Evolutionary conservation across 208 protist genomes (phyloP).

Genomic region (Leishmania braziliensis): DNA sequence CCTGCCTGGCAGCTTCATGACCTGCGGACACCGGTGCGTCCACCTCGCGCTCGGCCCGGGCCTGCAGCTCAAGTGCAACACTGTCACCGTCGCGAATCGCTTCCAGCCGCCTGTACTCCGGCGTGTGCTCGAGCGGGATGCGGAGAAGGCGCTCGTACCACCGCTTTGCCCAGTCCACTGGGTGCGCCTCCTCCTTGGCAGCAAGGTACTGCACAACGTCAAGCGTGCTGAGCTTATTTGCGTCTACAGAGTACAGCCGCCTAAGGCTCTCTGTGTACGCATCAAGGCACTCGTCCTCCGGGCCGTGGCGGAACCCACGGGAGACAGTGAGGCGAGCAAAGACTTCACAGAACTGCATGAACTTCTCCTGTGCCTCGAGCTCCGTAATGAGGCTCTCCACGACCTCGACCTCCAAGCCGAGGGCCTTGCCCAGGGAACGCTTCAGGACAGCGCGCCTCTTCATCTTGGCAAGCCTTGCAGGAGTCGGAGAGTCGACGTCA

Average conservation of each 20-base stretch:
- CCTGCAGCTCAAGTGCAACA: conserved; percentile 39
- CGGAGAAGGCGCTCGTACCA: conserved; percentile 87
- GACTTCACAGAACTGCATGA: conserved; percentile 87
- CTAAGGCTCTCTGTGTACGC: conserved; percentile 74
- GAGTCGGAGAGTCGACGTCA: neutral
- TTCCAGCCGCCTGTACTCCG: conserved; percentile 72
- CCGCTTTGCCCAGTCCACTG: conserved; percentile 82
- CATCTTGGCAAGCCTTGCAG: conserved; percentile 18
- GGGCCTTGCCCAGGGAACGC: conserved; percentile 49
- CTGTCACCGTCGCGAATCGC: conserved; percentile 53
- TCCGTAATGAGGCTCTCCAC: conserved; percentile 62
- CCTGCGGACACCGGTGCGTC: conserved; percentile 8
- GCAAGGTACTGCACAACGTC: conserved; percentile 89
- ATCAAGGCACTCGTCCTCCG: conserved; percentile 65
- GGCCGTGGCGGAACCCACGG: conserved; percentile 61
- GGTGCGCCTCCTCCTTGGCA: conserved; percentile 63
- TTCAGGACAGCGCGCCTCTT: conserved; percentile 39
- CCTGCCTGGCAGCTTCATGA: conserved; percentile 32
- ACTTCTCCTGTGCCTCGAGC: conserved; percentile 78
- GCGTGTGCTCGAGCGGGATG: conserved; percentile 68
- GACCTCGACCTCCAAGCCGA: conserved; percentile 72
- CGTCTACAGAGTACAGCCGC: conserved; percentile 77
- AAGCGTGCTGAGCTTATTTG: conserved; percentile 57
- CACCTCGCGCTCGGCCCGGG: conserved; percentile 2
- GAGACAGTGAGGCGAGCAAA: conserved; percentile 77